Conservation (phyloP, 1,284 basidiomycete genomes). For the Tilletia walkeri region DNA sequence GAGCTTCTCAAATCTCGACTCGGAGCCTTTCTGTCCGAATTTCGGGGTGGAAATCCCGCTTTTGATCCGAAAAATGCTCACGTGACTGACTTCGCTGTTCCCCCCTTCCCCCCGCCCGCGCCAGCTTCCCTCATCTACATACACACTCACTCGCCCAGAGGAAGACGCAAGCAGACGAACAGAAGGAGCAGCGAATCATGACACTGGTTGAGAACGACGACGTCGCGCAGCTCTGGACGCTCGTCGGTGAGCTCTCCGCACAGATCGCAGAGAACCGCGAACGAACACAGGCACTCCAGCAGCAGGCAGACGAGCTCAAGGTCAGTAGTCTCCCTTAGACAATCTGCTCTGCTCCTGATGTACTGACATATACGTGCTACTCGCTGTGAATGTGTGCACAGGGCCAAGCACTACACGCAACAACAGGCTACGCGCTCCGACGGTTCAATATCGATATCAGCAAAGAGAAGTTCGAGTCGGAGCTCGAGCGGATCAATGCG, state of each 20-base stretch:
- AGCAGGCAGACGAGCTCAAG: constrained; percentile 76
- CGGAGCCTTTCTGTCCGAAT: background rate
- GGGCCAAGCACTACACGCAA: constrained; percentile 71
- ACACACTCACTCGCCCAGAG: background rate
- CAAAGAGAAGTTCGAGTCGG: constrained; percentile 91
- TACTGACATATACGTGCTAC: no score
- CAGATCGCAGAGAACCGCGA: constrained; percentile 84
- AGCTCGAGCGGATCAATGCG: constrained; percentile 84
- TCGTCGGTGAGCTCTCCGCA: constrained; percentile 50
- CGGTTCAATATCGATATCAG: constrained; percentile 90
- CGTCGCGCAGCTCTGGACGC: constrained; percentile 48
- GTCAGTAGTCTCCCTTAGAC: constrained; percentile 61
- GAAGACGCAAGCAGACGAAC: background rate
- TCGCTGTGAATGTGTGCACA: background rate
- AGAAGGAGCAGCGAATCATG: constrained; percentile 21
- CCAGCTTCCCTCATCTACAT: no score
- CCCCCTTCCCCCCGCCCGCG: no score
- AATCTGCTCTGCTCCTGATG: no score
- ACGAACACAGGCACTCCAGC: constrained; percentile 70
- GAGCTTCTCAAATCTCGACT: constrained; percentile 2
- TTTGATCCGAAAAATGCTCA: no score
- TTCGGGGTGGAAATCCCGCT: no score
- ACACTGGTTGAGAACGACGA: constrained; percentile 42
- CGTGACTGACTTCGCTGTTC: no score
- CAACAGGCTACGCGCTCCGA: constrained; percentile 76